Conservation (phyloP, 768 basidiomycete species). For the Lactarius trivialis region DNA sequence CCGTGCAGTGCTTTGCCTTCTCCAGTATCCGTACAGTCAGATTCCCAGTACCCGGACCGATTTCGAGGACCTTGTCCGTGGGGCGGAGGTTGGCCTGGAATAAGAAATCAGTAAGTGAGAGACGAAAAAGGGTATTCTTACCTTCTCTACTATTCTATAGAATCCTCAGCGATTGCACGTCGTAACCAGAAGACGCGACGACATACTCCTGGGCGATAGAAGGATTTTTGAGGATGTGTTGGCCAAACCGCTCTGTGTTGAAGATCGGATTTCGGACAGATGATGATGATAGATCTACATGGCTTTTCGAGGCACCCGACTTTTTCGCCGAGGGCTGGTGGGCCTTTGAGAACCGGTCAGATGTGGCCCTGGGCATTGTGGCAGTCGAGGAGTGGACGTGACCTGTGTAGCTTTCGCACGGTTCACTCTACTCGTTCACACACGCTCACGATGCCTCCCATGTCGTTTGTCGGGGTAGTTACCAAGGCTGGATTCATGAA, state of each 20-base stretch:
- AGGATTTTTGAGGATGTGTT: conserved; percentile 95
- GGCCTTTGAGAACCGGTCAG: conserved; percentile 35
- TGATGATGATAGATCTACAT: conserved; percentile 32
- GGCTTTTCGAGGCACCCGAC: conserved; percentile 40
- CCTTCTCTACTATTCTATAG: conserved; percentile 42
- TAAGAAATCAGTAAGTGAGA: background rate
- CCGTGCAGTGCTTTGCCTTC: conserved; percentile 86
- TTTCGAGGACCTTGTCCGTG: conserved; percentile 94
- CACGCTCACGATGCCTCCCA: conserved; percentile 64
- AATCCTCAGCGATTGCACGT: conserved; percentile 17
- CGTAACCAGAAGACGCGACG: background rate
- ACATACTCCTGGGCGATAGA: conserved; percentile 81
- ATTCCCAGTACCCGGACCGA: conserved; percentile 97
- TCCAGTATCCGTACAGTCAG: conserved; percentile 90
- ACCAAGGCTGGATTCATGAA: conserved; percentile 79
- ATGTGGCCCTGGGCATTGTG: conserved; percentile 14
- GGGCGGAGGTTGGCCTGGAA: conserved; percentile 81
- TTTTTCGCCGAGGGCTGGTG: conserved; percentile 57
- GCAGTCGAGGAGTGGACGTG: background rate
- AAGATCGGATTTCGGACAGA: conserved; percentile 78
- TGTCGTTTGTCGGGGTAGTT: conserved; percentile 67
- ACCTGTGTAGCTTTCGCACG: background rate
- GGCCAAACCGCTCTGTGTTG: conserved; percentile 93
- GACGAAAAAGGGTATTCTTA: conserved; percentile 17
- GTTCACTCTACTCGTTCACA: background rate